Evolutionary conservation across 345 rosid species (phyloP).

Genomic region (Heritiera littoralis): DNA sequence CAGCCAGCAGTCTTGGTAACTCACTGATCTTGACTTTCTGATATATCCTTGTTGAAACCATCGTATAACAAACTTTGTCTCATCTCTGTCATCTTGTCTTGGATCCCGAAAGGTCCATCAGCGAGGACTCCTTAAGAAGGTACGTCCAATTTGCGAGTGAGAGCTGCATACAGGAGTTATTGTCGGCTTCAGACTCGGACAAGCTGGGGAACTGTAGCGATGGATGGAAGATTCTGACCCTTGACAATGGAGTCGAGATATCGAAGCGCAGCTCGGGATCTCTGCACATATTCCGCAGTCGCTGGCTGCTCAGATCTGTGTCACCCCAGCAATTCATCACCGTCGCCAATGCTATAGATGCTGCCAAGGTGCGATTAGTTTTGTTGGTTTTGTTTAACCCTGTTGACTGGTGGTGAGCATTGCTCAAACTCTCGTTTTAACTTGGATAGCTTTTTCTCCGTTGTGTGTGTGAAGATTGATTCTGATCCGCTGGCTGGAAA

Average conservation of each 20-base stretch:
- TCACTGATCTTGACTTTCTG: not conserved
- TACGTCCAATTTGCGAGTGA: constrained; percentile 83
- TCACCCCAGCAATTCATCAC: constrained; percentile 66
- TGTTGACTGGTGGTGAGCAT: not conserved
- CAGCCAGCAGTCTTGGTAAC: constrained; percentile 50
- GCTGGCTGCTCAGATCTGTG: constrained; percentile 66
- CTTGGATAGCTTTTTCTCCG: too few species aligned
- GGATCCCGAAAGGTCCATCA: constrained; percentile 53
- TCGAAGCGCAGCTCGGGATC: constrained; percentile 66
- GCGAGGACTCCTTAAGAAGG: constrained; percentile 73
- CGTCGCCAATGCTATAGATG: constrained; percentile 81
- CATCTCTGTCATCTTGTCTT: not conserved
- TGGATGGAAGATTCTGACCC: constrained; percentile 60
- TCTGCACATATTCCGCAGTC: constrained; percentile 67
- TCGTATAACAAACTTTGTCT: not conserved
- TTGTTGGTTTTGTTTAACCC: not conserved
- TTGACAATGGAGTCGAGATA: constrained; percentile 65
- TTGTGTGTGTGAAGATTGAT: not conserved
- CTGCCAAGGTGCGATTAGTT: constrained; percentile 55
- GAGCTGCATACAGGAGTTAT: constrained; percentile 72
- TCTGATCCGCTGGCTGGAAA: constrained; percentile 16
- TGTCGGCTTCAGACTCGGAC: constrained; percentile 62
- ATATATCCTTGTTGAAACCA: not conserved
- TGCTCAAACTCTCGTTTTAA: not conserved
- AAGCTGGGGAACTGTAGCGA: constrained; percentile 50